Percentiles rank a stretch among this genome's conserved stretches.
These are phyloP conservation scores for Fusarium lyarnte DNA, from an alignment of 2,329 filamentous ascomycete genomes.

Conservation along the genomic window DNA sequence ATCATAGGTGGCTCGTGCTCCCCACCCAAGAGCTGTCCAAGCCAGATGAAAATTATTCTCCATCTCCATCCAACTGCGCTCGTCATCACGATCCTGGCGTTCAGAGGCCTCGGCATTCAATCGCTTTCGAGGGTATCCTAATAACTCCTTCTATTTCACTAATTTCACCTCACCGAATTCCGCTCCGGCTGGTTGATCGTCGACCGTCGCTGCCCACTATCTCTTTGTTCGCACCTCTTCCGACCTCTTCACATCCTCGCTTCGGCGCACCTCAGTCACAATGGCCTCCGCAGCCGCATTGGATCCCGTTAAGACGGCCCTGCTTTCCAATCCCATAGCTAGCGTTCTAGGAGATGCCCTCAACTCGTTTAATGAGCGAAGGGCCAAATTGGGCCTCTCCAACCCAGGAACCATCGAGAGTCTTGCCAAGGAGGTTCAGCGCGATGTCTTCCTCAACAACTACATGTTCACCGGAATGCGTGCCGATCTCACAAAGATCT, in stretches of 20 bases:
- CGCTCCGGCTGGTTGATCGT: conserved; percentile 15
- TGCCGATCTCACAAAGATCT: conserved; percentile 95
- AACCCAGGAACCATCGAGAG: conserved; percentile 95
- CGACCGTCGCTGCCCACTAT: conserved; percentile 31
- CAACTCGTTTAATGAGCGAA: conserved; percentile 82
- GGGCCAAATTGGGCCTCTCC: conserved; percentile 85
- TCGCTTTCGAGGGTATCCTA: conserved; percentile 35
- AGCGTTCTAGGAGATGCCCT: conserved; percentile 79
- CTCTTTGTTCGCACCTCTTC: conserved; percentile 34
- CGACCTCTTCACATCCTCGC: conserved; percentile 38
- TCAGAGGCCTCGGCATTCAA: conserved; percentile 40
- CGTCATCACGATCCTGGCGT: conserved; percentile 48
- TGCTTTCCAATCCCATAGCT: conserved; percentile 79
- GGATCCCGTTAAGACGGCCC: conserved; percentile 67
- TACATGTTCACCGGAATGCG: conserved; percentile 96
- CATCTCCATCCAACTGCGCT: conserved; percentile 45
- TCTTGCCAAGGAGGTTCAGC: conserved; percentile 90
- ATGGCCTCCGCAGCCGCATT: conserved; percentile 62
- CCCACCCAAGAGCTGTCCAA: conserved; percentile 42
- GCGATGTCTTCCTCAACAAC: conserved; percentile 95
- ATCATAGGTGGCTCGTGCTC: conserved; percentile 46
- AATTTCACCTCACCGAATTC: conserved; percentile 1
- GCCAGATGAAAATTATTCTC: conserved; percentile 51
- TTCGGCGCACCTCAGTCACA: conserved; percentile 47
- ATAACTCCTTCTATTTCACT: conserved; percentile 33